Evolutionary conservation across 129 eudicot genomes (phyloP), one percentile per base, ranked within the genome.

Genomic region (Flaveria linearis): DNA sequence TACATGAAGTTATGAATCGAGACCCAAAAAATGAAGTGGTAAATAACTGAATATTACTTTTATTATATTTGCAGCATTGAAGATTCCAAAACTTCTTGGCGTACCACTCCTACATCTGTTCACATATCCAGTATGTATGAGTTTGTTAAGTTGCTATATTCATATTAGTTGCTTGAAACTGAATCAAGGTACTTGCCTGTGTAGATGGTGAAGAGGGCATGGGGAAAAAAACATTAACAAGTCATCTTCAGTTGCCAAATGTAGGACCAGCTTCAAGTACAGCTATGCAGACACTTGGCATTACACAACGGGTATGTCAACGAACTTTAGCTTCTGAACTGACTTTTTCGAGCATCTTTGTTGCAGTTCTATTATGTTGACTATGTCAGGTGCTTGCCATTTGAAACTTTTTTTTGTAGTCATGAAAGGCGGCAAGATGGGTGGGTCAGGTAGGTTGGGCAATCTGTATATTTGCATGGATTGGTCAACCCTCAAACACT

Each of bases 221-320:
- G 57, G 60, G 73, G 57, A 77, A 33, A 69, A 90, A 75, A 68
- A 78, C 91, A 30, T 63, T 89, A 14, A 76, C 82, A 18, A 81
- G 87, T 67, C 83, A 74, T 74, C 63, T 69, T 22, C 85, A 78
- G 53, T 64, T 80, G 62, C 70, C 86, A 9, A 86, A 82, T 84
- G 76, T 81, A 51, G 90, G 91, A 46, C 85, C 91, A 5, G 89
- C 88, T 70, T 86, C 96, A 80, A 82, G 84, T 78, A 83, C 85
- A 71, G 89, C 97, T 41, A 87, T 87, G 88, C 98, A 90, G 71
- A 84, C 98, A 78, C 82, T 86, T 73, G 96, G 97, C 76, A 86
- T 82, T 68, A 51, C 71, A 70, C 85, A 69, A 53, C 84, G 85
- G 89, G 98, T 93, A 91, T 56, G 72, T 78, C 17, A 68, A 9